phyloP scores from a whole-genome alignment of 495 filamentous ascomycete genomes.

The Extremus antarcticus region DNA sequence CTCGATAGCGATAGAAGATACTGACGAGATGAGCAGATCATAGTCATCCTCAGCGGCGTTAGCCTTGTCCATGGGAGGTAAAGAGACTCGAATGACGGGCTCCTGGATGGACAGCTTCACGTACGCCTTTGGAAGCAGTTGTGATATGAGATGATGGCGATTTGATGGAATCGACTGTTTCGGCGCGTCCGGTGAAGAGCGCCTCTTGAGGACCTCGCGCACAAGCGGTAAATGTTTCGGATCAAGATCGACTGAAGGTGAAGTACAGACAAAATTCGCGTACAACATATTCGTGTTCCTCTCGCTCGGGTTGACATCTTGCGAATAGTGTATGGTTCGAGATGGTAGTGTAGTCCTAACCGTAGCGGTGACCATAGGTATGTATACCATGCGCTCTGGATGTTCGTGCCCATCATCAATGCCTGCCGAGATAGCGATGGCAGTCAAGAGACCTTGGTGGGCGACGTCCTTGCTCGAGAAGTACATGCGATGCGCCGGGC shows the following conservation, averaged over 20 bases:
- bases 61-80: constrained; percentile 62
- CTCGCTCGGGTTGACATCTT: constrained; percentile 62
- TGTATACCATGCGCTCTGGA: constrained; percentile 77
- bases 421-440: constrained; percentile 81
- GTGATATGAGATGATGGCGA: constrained; percentile 65
- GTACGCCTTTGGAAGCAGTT: constrained; percentile 83
- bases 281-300: constrained; percentile 94
- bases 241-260: constrained; percentile 89
- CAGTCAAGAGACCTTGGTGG: constrained; percentile 87
- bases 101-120: constrained; percentile 95
- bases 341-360: constrained; percentile 90
- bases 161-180: background rate
- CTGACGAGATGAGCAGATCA: constrained; percentile 85
- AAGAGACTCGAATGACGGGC: constrained; percentile 77
- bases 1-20: constrained; percentile 85
- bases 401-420: constrained; percentile 79
- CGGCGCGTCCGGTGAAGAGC: constrained; percentile 20
- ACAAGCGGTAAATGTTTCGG: constrained; percentile 83
- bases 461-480: constrained; percentile 88
- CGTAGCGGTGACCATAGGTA: constrained; percentile 96
- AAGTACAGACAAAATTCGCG: constrained; percentile 90
- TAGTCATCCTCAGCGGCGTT: constrained; percentile 52
- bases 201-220: constrained; percentile 55
- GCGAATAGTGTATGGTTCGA: constrained; percentile 72
- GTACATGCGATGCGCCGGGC: constrained; percentile 97